Evolutionary conservation across 2,329 filamentous ascomycete genomes (phyloP), one percentile per base, ranked within the genome.

Genomic region (Fusarium sp.): DNA sequence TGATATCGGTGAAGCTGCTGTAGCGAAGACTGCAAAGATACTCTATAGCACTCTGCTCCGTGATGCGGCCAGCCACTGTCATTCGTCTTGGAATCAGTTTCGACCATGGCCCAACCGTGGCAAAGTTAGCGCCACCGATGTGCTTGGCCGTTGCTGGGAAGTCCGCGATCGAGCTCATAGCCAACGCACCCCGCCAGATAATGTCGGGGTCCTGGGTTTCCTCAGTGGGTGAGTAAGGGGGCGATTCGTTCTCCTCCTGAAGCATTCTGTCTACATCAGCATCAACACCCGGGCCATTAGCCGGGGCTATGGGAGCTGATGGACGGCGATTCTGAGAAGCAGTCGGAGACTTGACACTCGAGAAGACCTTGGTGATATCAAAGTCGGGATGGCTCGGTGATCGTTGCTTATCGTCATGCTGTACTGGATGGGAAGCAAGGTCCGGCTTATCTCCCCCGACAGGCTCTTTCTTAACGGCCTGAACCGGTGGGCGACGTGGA

Each of bases 231-330:
- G 92, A 94, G 77, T 97, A 97, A 0, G 91, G 91, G 2, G 92
- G 91, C 2, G 92, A 94, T 13, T 91, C 87, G 50, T 91, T 91
- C 27, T 90, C 89, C 65, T 97, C 93, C 74, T 94, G 88, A 7
- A 98, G 86, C 72, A 99, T 84, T 40, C 93, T 89, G 77, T 99
- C 96, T 18, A 99, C 92, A 65, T 98, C 96, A 3, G 92, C 87
- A 78, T 99, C 95, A 13, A 91, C 88, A 14, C 88, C 91, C 1
- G 90, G 86, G 1, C 89, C 87, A 61, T 83, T 81, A 6, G 82
- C 79, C 13, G 82, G 77, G 72, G 79, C 70, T 42, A 80, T 79
- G 34, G 83, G 80, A 59, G 86, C 81, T 50, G 84, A 88, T 42
- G 83, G 79, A 49, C 84, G 82, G 40, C 83, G 82, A 67, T 78